A percentile compares a stretch with the other conserved stretches of the same genome.
Conservation (phyloP, 2,329 filamentous ascomycete species). For the Exophiala bonariae region DNA sequence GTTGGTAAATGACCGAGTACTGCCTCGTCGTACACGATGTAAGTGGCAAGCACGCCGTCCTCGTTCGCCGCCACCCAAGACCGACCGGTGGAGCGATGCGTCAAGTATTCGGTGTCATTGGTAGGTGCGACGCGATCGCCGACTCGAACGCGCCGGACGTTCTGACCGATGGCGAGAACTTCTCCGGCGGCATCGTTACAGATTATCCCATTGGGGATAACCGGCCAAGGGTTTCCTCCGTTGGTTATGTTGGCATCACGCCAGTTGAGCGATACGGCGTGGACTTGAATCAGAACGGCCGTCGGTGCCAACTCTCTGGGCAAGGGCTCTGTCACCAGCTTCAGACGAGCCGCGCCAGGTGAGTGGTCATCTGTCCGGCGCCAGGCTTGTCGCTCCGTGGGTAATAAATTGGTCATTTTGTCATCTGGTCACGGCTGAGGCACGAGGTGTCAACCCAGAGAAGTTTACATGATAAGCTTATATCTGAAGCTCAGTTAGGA, state of each 20-base stretch:
- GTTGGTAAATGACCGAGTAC: slow-evolving; percentile 38
- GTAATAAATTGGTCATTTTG: too few relatives aligned
- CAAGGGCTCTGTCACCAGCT: not conserved
- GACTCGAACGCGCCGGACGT: not conserved
- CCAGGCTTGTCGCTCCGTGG: not conserved
- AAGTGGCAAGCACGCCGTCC: slow-evolving; percentile 44
- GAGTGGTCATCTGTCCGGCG: not conserved
- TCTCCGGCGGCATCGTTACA: not conserved
- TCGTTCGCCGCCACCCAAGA: slow-evolving; percentile 48
- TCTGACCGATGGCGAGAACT: not conserved
- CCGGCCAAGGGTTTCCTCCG: not conserved
- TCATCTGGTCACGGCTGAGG: too few relatives aligned
- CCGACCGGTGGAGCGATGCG: slow-evolving; percentile 35
- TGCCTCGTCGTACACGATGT: slow-evolving; percentile 42
- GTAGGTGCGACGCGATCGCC: slow-evolving; percentile 39
- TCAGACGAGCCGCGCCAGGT: not conserved
- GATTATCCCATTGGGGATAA: not conserved
- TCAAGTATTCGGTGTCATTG: slow-evolving; percentile 41
- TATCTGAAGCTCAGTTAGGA: too few relatives aligned
- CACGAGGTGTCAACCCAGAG: too few relatives aligned
- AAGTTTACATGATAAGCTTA: too few relatives aligned
- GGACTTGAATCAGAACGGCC: not conserved
- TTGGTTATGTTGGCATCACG: not conserved
- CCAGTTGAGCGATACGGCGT: not conserved
- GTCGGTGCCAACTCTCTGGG: not conserved